Conservation (phyloP, 495 filamentous ascomycete species). For the Podospora pseudopauciseta region DNA sequence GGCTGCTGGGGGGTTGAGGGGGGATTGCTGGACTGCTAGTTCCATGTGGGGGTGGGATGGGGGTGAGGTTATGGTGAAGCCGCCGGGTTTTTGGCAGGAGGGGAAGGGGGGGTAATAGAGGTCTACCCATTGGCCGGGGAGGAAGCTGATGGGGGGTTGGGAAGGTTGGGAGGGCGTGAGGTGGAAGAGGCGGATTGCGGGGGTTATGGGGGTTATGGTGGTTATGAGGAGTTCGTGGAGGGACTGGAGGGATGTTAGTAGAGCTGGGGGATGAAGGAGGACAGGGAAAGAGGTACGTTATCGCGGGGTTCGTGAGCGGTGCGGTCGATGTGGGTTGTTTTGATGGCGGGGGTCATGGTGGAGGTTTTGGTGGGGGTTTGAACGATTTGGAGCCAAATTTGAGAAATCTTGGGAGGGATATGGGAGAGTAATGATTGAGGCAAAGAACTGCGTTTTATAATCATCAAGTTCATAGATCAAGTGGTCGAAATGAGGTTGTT, state of each 20-base stretch:
- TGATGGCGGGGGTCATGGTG: slow-evolving; percentile 10
- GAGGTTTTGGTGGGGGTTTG: not conserved
- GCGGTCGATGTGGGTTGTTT: slow-evolving; percentile 53
- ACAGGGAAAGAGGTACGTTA: not conserved
- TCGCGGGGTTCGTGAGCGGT: slow-evolving; percentile 46
- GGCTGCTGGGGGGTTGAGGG: slow-evolving; percentile 50
- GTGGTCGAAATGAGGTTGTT: not conserved
- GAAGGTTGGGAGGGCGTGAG: slow-evolving; percentile 22
- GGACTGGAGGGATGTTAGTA: slow-evolving; percentile 32
- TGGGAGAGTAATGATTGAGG: not conserved
- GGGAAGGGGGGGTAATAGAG: slow-evolving; percentile 69
- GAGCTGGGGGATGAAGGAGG: not conserved
- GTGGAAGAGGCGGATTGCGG: slow-evolving; percentile 39
- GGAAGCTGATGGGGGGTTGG: slow-evolving; percentile 49
- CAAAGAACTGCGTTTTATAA: not conserved
- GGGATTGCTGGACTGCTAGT: slow-evolving; percentile 31
- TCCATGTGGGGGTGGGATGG: slow-evolving; percentile 42
- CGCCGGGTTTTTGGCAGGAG: slow-evolving; percentile 62
- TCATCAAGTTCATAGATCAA: not conserved
- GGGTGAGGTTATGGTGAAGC: slow-evolving; percentile 83
- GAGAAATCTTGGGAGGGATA: not conserved
- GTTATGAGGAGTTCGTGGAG: slow-evolving; percentile 39
- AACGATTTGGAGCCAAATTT: not conserved
- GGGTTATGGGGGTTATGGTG: slow-evolving; percentile 33
- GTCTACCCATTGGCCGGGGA: slow-evolving; percentile 91